These are phyloP conservation scores for Immersiella caudata DNA, from an alignment of 495 filamentous ascomycete genomes.

Conservation along the genomic window DNA sequence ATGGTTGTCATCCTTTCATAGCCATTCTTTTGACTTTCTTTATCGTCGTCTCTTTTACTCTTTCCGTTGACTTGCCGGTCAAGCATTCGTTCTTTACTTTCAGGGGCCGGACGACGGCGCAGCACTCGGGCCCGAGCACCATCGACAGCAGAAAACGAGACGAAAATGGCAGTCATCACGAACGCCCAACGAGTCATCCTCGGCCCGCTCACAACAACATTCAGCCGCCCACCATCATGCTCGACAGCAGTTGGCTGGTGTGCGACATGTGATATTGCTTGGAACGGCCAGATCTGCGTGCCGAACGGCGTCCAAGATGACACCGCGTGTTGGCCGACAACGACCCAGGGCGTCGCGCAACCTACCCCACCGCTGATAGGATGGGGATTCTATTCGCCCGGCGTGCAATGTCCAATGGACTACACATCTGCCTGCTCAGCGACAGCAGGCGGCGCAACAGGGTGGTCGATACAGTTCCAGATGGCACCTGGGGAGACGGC, in stretches of 20 bases:
- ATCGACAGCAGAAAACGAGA: no score
- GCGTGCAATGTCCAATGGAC: conserved; percentile 34
- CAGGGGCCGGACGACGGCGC: not conserved
- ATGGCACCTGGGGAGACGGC: conserved; percentile 35
- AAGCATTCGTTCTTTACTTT: not conserved
- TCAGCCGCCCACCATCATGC: conserved; percentile 36
- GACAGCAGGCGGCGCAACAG: conserved; percentile 15
- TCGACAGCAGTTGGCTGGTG: conserved; percentile 21
- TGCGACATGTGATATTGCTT: conserved; percentile 26
- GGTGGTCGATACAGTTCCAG: conserved; percentile 32
- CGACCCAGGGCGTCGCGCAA: conserved; percentile 15
- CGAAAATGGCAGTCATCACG: conserved; percentile 10
- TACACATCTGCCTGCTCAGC: conserved; percentile 34
- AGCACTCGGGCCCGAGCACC: no score
- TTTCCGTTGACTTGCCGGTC: not conserved
- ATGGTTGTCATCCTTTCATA: not conserved
- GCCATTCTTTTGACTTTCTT: not conserved
- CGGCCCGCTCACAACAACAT: conserved; percentile 39
- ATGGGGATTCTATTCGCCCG: conserved; percentile 42
- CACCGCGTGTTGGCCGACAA: conserved; percentile 37
- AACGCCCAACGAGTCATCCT: conserved; percentile 24
- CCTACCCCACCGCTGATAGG: conserved; percentile 19
- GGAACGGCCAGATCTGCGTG: conserved; percentile 31
- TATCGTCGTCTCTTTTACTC: not conserved
- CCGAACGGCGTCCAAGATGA: conserved; percentile 21